Percentiles rank a stretch among this genome's conserved stretches.
These are phyloP conservation scores for Chytridium lagenaria DNA, from an alignment of 371 early-diverging fungal genomes.

Conservation along the genomic window DNA sequence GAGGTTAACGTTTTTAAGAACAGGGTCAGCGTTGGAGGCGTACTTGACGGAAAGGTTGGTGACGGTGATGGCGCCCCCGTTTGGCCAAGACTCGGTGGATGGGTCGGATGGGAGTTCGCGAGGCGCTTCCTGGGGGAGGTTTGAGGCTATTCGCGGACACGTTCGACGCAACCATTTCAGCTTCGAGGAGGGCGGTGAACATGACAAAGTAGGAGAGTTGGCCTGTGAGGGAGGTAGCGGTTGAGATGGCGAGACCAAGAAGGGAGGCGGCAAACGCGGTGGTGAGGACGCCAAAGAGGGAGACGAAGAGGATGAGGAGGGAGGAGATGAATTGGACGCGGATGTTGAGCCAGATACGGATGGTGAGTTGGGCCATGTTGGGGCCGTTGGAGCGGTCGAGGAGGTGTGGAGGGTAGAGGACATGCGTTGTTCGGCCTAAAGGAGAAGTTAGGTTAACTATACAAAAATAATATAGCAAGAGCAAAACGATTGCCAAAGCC, in stretches of 20 bases:
- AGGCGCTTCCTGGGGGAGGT: constrained; percentile 21
- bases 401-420: background rate
- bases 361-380: background rate
- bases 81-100: background rate
- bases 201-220: background rate
- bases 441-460: too few species aligned
- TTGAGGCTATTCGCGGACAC: constrained; percentile 51
- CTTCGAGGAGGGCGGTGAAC: background rate
- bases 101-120: background rate
- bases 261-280: too few species aligned
- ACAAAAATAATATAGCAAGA: too few species aligned
- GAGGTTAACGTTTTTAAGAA: constrained; percentile 39
- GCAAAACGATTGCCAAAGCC: too few species aligned
- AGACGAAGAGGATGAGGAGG: constrained; percentile 38
- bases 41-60: constrained; percentile 37
- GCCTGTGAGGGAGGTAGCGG: too few species aligned
- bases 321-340: constrained; percentile 54
- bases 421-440: constrained; percentile 34
- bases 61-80: constrained; percentile 12
- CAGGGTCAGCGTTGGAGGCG: constrained; percentile 27
- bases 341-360: background rate
- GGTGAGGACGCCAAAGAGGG: background rate
- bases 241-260: constrained; percentile 82
- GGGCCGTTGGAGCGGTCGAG: constrained; percentile 6
- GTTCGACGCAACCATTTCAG: constrained; percentile 44